Base-by-base conservation (phyloP, 2,329 filamentous ascomycete species). In the Anthostomella pinea region DNA sequence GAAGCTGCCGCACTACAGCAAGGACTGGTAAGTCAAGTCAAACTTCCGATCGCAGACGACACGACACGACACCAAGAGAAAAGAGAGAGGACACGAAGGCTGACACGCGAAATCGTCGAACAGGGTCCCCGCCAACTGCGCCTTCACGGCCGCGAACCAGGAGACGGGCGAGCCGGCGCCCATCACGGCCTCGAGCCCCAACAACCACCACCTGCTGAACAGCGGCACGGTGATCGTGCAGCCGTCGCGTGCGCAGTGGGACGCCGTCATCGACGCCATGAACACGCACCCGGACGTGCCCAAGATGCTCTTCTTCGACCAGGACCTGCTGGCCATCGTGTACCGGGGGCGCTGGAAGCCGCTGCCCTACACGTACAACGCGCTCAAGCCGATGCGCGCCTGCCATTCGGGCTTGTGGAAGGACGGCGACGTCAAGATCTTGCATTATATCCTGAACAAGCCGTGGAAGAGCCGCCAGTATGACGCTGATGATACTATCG, bases 161-260 rank as follows among this genome's bases (percentile, higher is more conserved):
- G 39, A 38, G 27, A 58, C 54, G 8, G 56, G 54, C 31, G 44
- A 51, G 17, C 49, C 53, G 1, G 44, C 50, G 16, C 50, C 45
- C 31, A 55, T 57, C 41, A 54, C 51, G 8, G 43, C 49, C 19
- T 33, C 42, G 19, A 46, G 48, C 23, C 58, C 51, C 3, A 45
- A 46, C 19, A 59, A 58, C 45, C 57, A 62, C 47, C 59, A 60
- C 51, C 50, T 60, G 11, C 56, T 60, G n/a, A 62, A 60, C 49
- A 59, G 55, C 36, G 58, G 57, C 15, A 60, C 58, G 13, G 56
- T 60, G 3, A 53, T 60, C 25, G 27, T 62, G n/a, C 42, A 38
- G 35, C 58, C 58, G 4, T 62, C 58, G 9, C 40, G 50, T 23
- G 18, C 37, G 33, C 45, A 58, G 34, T 59, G 47, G 39, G 54